Base-by-base conservation (phyloP, 1,284 basidiomycete species). In the Puccinia triticina region DNA sequence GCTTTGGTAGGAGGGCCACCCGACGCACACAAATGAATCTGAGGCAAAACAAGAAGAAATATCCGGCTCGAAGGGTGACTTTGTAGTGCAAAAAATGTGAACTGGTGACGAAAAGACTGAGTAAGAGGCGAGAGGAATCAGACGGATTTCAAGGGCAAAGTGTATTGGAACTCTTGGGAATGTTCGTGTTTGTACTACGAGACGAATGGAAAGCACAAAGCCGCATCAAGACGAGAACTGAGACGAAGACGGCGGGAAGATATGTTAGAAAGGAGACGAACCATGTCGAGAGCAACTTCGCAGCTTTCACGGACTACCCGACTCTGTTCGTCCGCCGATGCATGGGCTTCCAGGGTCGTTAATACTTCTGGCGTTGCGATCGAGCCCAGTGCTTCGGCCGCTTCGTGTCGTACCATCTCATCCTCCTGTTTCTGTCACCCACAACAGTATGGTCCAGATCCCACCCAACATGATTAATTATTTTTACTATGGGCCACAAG, bases 331-430 rank as follows among this genome's bases (percentile, higher is more conserved):
- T 90, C 88, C 83, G 92, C 90, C 43, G 88, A 88, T 88, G 94
- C 92, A 92, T 95, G 98, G 86, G 95, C 93, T 84, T 92, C 91
- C 43, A 99, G 89, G 83, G 95, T 90, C 1, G 92, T 92, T 34
- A 98, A 89, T 10, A 98, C 95, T 81, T 86, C 95, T 0, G 95
- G 94, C 2, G 94, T 95, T 1, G 93, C 95, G 77, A 99, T 98
- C 4, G 96, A 95, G 29, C 97, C 97, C 0, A 99, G 90, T 2
- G 97, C 97, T 88, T 99, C 97, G 8, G 97, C 97, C 29, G 96
- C 97, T 88, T 99, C 97, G 86, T 99, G 97, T 34, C 97, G 91
- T 5, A 99, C 97, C 97, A 99, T 99, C 83, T 97, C 95, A 71
- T 93, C 93, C 88, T 99, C 97, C 0, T 88, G 86, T 0, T 86